Evolutionary conservation across 768 basidiomycete genomes (phyloP).

Genomic region (Mycena filopes): DNA sequence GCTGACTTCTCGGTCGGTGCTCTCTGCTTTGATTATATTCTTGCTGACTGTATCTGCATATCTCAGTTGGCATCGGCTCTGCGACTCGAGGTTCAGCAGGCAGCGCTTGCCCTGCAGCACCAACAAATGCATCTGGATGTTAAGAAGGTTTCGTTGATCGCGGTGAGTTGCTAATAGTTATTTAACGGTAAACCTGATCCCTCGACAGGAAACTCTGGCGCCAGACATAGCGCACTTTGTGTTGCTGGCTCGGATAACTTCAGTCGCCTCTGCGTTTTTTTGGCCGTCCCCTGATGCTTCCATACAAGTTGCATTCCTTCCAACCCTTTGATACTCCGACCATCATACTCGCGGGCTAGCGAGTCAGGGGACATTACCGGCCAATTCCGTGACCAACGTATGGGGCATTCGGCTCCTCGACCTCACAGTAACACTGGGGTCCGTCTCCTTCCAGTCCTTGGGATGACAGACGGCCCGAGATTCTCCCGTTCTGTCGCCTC

Average conservation of each 20-base stretch:
- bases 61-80: slow-evolving; percentile 7
- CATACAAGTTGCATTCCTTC: neutral
- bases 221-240: no score
- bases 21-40: no score
- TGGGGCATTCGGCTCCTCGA: no score
- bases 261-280: neutral
- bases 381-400: no score
- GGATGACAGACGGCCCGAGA: no score
- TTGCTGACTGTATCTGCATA: no score
- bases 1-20: neutral
- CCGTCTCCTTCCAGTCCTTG: no score
- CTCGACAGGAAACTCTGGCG: no score
- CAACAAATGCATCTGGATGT: neutral
- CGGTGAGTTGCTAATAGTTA: neutral
- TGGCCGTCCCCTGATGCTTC: slow-evolving; percentile 11
- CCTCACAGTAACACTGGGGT: no score
- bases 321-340: neutral
- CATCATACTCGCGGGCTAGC: slow-evolving; percentile 5
- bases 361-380: slow-evolving; percentile 11
- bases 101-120: neutral
- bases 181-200: no score
- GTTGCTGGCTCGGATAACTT: neutral
- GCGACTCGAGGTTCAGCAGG: neutral
- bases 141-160: neutral
- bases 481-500: no score